phyloP scores from a whole-genome alignment of 2,329 filamentous ascomycete species.

The Ramularia endophylla region DNA sequence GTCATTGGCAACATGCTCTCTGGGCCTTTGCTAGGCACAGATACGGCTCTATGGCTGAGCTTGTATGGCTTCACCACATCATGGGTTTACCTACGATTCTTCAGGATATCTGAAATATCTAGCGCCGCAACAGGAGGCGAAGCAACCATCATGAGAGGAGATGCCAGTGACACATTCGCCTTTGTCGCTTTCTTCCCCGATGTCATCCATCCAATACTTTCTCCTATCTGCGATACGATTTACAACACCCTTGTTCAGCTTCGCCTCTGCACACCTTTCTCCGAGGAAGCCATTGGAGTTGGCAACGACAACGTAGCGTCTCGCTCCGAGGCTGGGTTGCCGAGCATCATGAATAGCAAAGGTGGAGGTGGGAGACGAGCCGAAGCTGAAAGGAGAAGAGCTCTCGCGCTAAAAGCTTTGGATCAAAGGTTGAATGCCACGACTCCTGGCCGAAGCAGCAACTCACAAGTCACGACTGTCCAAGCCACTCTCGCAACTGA shows the following conservation, averaged over 20 bases:
- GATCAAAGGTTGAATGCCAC: constrained; percentile 90
- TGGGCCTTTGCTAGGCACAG: constrained; percentile 58
- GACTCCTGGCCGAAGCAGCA: constrained; percentile 35
- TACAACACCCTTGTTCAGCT: constrained; percentile 70
- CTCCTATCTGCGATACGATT: constrained; percentile 65
- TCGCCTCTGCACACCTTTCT: constrained; percentile 78
- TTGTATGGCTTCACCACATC: constrained; percentile 77
- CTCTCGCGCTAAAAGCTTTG: constrained; percentile 81
- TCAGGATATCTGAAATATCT: constrained; percentile 57
- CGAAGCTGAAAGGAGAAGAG: constrained; percentile 84
- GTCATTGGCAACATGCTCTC: constrained; percentile 64
- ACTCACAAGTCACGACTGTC: constrained; percentile 15
- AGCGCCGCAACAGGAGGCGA: constrained; percentile 46
- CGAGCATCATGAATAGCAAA: constrained; percentile 51
- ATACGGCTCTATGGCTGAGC: constrained; percentile 72
- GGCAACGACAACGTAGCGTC: constrained; percentile 65
- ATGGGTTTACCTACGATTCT: constrained; percentile 97
- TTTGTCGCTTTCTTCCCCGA: constrained; percentile 95
- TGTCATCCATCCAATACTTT: constrained; percentile 69
- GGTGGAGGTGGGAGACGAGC: constrained; percentile 53
- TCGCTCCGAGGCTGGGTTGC: constrained; percentile 55
- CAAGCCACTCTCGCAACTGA: constrained; percentile 11
- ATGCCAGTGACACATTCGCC: constrained; percentile 92
- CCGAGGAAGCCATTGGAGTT: constrained; percentile 69
- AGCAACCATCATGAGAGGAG: constrained; percentile 62